phyloP scores from a whole-genome alignment of 2,329 filamentous ascomycete species.

The Colletotrichum sp. region DNA sequence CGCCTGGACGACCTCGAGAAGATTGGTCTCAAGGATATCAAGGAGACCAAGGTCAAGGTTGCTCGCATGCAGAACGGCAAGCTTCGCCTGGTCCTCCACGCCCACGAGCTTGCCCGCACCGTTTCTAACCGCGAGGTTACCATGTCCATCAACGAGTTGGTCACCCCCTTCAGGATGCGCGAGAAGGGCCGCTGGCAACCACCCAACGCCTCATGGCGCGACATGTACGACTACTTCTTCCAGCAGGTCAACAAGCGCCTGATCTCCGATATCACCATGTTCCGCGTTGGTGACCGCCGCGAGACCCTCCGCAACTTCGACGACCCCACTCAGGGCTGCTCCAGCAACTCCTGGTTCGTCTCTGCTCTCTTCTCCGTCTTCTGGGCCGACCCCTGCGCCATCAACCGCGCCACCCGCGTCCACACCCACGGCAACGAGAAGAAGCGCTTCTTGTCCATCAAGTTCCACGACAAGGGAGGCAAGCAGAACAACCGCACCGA shows the following conservation, averaged over 20 bases:
- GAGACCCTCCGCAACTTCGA: slow-evolving; percentile 35
- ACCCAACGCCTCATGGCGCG: slow-evolving; percentile 45
- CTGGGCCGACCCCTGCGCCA: slow-evolving; percentile 46
- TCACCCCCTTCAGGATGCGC: slow-evolving; percentile 39
- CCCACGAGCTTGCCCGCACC: slow-evolving; percentile 36
- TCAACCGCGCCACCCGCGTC: slow-evolving; percentile 40
- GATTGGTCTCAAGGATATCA: slow-evolving; percentile 43
- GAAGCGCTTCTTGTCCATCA: slow-evolving; percentile 33
- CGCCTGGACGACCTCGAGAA: slow-evolving; percentile 44
- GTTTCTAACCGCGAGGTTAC: slow-evolving; percentile 44
- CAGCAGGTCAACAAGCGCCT: slow-evolving; percentile 34
- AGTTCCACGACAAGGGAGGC: slow-evolving; percentile 50
- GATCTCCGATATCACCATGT: slow-evolving; percentile 35
- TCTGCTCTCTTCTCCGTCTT: slow-evolving; percentile 49
- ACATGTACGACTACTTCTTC: slow-evolving; percentile 41
- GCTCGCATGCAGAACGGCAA: slow-evolving; percentile 51
- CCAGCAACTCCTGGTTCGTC: slow-evolving; percentile 47
- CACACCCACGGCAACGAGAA: slow-evolving; percentile 29
- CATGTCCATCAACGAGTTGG: slow-evolving; percentile 43
- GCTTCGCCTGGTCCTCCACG: slow-evolving; percentile 44
- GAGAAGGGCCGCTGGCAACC: slow-evolving; percentile 38
- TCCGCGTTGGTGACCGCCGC: slow-evolving; percentile 27
- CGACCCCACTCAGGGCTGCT: slow-evolving; percentile 47
- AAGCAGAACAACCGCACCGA: slow-evolving; percentile 42
- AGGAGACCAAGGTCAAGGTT: slow-evolving; percentile 39